A percentile compares a stretch with the other conserved stretches of the same genome.
phyloP scores from a whole-genome alignment of 1,139 yeast genomes.

The Debaryomyces singareniensis region DNA sequence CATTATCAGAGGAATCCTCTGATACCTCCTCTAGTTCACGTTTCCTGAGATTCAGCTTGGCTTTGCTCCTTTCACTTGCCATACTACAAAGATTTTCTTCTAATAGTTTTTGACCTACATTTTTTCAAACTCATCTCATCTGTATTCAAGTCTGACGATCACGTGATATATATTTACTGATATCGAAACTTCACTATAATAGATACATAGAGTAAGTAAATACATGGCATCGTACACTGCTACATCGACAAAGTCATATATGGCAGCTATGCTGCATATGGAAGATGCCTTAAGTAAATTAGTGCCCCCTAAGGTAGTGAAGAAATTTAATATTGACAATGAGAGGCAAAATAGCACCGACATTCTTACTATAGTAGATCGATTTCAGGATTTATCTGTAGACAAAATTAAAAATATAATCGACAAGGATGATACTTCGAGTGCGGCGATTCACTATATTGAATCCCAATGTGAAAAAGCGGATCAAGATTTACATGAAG shows the following conservation, averaged over 20 bases:
- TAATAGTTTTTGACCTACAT: constrained; percentile 6
- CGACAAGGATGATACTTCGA: constrained; percentile 8
- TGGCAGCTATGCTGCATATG: constrained; percentile 73
- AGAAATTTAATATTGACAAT: constrained; percentile 27
- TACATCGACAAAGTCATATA: constrained; percentile 66
- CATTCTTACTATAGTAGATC: constrained; percentile 19
- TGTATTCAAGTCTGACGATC: no score
- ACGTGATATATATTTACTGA: no score
- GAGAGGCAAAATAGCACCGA: constrained; percentile 24
- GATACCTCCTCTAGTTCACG: constrained; percentile 9
- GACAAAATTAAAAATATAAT: constrained; percentile 26
- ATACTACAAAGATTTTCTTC: constrained; percentile 3
- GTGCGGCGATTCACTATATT: not conserved
- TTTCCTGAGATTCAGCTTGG: constrained; percentile 15
- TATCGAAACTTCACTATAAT: no score
- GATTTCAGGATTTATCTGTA: constrained; percentile 27
- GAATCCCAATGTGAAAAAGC: not conserved
- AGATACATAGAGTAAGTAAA: not conserved
- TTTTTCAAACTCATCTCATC: constrained; percentile 21
- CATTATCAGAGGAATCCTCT: constrained; percentile 30
- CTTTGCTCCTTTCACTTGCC: constrained; percentile 3
- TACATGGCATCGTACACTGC: constrained; percentile 37
- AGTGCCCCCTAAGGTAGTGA: constrained; percentile 15
- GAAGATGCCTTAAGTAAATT: constrained; percentile 36
- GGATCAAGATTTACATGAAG: not conserved